Percentiles rank a stretch among this genome's conserved stretches.
Conservation (phyloP, 2,329 filamentous ascomycete genomes). For the Aspergillus fumigatiaffinis region DNA sequence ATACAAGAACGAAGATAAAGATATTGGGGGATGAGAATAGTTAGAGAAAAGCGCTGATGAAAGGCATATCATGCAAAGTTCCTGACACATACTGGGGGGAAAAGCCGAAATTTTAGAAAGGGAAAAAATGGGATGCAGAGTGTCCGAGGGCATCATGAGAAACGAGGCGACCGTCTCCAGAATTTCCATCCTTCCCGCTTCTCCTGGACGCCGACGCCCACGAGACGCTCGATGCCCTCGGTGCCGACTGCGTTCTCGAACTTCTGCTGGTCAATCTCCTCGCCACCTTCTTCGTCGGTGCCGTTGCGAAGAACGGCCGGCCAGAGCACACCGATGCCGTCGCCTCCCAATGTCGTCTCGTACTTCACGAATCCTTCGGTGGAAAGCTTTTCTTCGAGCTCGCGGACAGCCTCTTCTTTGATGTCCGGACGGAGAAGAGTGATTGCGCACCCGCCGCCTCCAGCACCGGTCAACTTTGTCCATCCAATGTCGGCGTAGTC, state of each 20-base stretch:
- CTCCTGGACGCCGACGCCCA: conserved; percentile 70
- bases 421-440: conserved; percentile 73
- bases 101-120: neutral
- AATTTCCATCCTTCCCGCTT: conserved; percentile 82
- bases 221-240: conserved; percentile 80
- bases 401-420: conserved; percentile 52
- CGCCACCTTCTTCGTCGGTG: conserved; percentile 73
- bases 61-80: conserved; percentile 8
- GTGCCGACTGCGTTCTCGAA: conserved; percentile 80
- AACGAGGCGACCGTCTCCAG: conserved; percentile 54
- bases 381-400: conserved; percentile 62
- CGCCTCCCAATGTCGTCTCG: conserved; percentile 83
- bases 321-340: conserved; percentile 91
- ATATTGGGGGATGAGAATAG: neutral
- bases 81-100: neutral
- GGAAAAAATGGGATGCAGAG: neutral
- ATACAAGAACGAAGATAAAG: conserved; percentile 1
- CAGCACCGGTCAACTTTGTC: conserved; percentile 95
- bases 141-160: neutral
- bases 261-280: conserved; percentile 88
- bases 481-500: conserved; percentile 88
- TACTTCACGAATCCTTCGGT: conserved; percentile 78
- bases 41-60: conserved; percentile 2
- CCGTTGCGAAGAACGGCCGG: conserved; percentile 87
- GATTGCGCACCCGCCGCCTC: conserved; percentile 93